Base-by-base conservation (phyloP, 2,329 filamentous ascomycete genomes). In the Juglanconis sp. region DNA sequence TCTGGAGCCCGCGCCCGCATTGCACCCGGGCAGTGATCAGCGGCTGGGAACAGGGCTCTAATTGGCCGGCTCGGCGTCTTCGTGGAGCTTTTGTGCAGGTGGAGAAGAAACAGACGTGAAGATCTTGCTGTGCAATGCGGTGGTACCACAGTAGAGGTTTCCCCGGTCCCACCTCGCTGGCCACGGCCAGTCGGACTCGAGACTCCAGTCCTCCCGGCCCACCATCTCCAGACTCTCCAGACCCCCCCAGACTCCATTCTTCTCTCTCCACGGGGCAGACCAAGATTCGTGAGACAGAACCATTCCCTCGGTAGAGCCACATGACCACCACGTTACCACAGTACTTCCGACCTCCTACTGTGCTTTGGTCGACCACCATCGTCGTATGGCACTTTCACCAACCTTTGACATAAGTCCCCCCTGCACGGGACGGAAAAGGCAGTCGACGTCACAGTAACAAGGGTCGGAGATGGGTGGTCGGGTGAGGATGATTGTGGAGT, bases 191-290 rank as follows among this genome's bases (percentile, higher is more conserved):
- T 15, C 44, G 34, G n/a, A 24, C 49, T 32, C 31, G 49, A 53
- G 40, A 48, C 57, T 40, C 30, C 36, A 46, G 30, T 54, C 24
- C 30, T 44, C 34, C 42, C 38, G 46, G 51, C 42, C 58, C 54
- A 57, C 54, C 42, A 53, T 50, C 59, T 57, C 48, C 48, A 50
- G 48, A 17, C 32, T 24, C 17, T 7, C 44, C 17, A 11, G 24
- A 6, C 30, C 34, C 46, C 53, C 38, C 54, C 59, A 57, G 54
- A 61, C 49, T 61, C 59, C 59, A 61, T 34, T 52, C 47, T 44
- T 53, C 40, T 9, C 38, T 52, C 59, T 61, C 59, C 54, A 57
- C 15, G 59, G 54, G 59, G 59, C 31, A 36, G 32, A n/a, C n/a
- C 15, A 9, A 36, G 5, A 34, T 36, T 36, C 40, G 31, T 8